Conservation (phyloP, 2,329 filamentous ascomycete species). For the Zymoseptoria crescenta region DNA sequence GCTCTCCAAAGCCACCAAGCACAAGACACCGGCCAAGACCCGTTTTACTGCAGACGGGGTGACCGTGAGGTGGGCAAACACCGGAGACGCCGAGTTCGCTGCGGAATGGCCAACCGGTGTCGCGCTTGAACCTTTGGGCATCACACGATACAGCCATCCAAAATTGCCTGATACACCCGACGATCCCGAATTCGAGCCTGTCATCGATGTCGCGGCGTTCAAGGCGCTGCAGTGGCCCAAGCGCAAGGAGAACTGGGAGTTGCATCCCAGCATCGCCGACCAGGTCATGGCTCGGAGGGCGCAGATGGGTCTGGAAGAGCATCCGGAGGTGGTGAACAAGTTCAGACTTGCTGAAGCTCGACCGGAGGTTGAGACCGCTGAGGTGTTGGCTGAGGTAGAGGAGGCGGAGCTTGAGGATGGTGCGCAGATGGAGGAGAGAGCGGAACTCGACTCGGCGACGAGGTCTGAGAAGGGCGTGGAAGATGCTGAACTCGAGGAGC, state of each 20-base stretch:
- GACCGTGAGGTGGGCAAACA: constrained; percentile 30
- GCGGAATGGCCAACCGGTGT: constrained; percentile 28
- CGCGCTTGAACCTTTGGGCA: constrained; percentile 25
- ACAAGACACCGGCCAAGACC: constrained; percentile 7
- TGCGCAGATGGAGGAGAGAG: background rate
- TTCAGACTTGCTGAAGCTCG: background rate
- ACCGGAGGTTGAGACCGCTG: background rate
- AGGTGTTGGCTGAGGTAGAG: background rate
- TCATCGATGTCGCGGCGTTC: background rate
- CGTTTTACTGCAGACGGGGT: constrained; percentile 24
- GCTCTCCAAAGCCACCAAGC: background rate
- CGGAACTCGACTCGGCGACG: background rate
- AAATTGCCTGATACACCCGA: background rate
- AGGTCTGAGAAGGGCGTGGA: background rate
- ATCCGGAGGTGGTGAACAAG: background rate
- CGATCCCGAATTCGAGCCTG: background rate
- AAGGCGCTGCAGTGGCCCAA: background rate
- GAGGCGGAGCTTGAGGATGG: background rate
- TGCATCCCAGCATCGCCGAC: background rate
- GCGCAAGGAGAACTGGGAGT: background rate
- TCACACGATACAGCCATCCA: constrained; percentile 17
- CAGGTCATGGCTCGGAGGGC: background rate
- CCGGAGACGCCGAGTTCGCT: constrained; percentile 32
- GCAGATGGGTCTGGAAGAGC: background rate
- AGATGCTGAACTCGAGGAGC: background rate